Evolutionary conservation across 1,284 basidiomycete genomes (phyloP), one percentile per base, ranked within the genome.

Genomic region (Pyrrhoderma noxium): DNA sequence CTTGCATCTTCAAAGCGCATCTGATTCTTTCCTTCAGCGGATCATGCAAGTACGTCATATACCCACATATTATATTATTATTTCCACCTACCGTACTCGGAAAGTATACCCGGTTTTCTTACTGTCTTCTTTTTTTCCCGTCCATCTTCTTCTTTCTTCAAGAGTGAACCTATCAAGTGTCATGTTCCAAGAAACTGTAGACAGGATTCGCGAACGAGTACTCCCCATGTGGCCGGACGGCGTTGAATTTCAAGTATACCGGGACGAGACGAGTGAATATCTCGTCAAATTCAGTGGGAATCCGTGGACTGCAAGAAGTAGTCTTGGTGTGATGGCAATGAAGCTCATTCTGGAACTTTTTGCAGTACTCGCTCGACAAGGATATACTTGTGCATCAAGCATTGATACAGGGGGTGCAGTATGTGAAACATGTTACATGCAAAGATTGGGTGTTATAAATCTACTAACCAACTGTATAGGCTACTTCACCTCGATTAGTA

Each of bases 401-500:
- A 70, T 83, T 25, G 79, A 78, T 53, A 70, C 74, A 4, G 75
- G 73, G 46, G 71, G 71, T 55, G 57, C 71, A 5, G 34, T 18
- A 36, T 34, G 16, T 45, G 43, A 16, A 21, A 23, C 22, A 40
- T 35, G 18, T 41, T 35, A 50, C 52, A 43, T 44, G 42, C 43
- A 5, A 11, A 31, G 27, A 31, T 34, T 54, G 50, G n/a, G 41
- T 44, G 54, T 53, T 38, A 57, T 31, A 14, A 19, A 34, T 53
- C 13, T 43, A 50, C 49, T 40, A 49, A 13, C 8, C 19, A 40
- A 43, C 19, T 4, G 3, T 25, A 25, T 51, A 67, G 64, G 57
- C 59, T 19, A 58, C 82, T 73, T 67, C 74, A 31, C 79, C 82
- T 36, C 78, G 79, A 16, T 71, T 86, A 21, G 67, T 88, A 45